These are phyloP conservation scores for Suillus sp. DNA, from an alignment of 768 basidiomycete species.

Conservation along the genomic window DNA sequence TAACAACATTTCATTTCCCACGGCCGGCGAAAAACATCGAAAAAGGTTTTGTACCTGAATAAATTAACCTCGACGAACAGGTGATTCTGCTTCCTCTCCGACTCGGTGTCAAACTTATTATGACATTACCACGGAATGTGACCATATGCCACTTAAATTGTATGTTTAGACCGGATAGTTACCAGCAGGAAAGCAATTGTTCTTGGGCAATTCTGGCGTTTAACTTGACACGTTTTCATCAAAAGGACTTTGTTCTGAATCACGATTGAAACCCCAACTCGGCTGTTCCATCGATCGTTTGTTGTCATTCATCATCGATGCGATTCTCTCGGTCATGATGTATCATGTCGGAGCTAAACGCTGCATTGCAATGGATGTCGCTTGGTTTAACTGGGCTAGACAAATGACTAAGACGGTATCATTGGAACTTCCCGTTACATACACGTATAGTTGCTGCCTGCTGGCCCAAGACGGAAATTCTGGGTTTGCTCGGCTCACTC, in stretches of 20 bases:
- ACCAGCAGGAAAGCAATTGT: too few species aligned
- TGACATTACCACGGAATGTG: background rate
- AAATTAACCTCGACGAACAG: slow-evolving; percentile 26
- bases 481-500: slow-evolving; percentile 29
- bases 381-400: slow-evolving; percentile 21
- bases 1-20: slow-evolving; percentile 40
- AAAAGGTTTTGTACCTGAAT: slow-evolving; percentile 28
- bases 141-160: too few species aligned
- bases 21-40: slow-evolving; percentile 37
- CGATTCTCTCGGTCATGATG: slow-evolving; percentile 31
- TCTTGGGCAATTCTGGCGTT: too few species aligned
- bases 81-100: slow-evolving; percentile 24
- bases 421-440: slow-evolving; percentile 35
- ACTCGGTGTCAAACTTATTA: slow-evolving; percentile 23
- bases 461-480: slow-evolving; percentile 34
- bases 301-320: slow-evolving; percentile 31
- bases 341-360: slow-evolving; percentile 28
- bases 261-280: slow-evolving; percentile 36
- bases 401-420: slow-evolving; percentile 26
- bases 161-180: too few species aligned
- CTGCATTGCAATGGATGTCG: slow-evolving; percentile 26
- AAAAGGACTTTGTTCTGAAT: slow-evolving; percentile 20
- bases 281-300: slow-evolving; percentile 29
- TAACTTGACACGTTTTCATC: slow-evolving; percentile 24
- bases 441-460: too few species aligned